phyloP scores from a whole-genome alignment of 306 rosid species.

The Fagus sylvatica region DNA sequence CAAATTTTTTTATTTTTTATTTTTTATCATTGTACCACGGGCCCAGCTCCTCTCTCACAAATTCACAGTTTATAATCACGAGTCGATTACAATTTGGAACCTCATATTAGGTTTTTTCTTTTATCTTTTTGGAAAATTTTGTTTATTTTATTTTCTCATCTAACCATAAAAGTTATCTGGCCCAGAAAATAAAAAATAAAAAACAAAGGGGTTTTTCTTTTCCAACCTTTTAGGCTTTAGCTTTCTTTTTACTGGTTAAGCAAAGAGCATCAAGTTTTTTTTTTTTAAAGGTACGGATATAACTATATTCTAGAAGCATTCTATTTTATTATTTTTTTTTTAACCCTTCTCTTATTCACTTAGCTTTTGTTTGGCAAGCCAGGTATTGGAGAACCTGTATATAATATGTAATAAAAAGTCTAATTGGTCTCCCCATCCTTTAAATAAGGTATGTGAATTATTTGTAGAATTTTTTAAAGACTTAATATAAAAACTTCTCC shows the following conservation, averaged over 20 bases:
- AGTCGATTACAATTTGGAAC: background rate
- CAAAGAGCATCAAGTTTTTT: background rate
- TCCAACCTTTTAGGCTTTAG: background rate
- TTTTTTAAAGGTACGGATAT: background rate
- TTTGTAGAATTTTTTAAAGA: constrained; percentile 1
- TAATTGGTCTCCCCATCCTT: background rate
- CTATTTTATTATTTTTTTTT: background rate
- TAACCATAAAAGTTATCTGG: background rate
- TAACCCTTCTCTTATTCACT: background rate
- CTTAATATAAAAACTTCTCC: constrained; percentile 10
- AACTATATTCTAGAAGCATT: constrained; percentile 13
- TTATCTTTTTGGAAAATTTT: background rate
- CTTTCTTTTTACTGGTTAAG: background rate
- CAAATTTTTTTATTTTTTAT: no score
- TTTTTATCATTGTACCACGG: background rate
- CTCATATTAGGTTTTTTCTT: background rate
- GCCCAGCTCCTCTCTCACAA: constrained; percentile 3
- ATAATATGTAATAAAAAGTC: background rate
- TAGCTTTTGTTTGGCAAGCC: background rate
- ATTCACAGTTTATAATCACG: background rate
- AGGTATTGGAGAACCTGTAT: background rate
- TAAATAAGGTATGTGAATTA: background rate
- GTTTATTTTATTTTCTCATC: background rate
- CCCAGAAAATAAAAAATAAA: background rate
- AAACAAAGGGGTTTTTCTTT: background rate